phyloP scores from a whole-genome alignment of 345 rosid species.

The Psidium guajava region DNA sequence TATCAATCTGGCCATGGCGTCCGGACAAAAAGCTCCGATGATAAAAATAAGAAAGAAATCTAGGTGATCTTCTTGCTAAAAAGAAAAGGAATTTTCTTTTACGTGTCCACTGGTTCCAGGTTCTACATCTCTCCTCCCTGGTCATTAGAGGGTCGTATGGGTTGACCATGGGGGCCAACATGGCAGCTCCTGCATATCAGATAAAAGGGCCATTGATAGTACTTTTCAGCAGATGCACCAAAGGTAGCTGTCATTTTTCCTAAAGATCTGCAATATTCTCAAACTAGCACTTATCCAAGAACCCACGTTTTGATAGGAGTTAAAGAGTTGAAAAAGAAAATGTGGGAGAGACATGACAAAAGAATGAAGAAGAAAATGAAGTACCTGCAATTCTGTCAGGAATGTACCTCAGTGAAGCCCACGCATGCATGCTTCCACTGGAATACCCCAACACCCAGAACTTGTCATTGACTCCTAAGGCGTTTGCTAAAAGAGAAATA shows the following conservation, averaged over 20 bases:
- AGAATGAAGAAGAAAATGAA: neutral
- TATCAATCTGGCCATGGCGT: slow-evolving; percentile 52
- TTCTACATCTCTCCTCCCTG: slow-evolving; percentile 32
- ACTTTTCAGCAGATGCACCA: neutral
- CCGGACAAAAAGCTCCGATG: slow-evolving; percentile 46
- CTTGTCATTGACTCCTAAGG: slow-evolving; percentile 35
- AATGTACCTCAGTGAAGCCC: slow-evolving; percentile 66
- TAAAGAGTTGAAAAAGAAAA: neutral
- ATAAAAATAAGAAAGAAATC: slow-evolving; percentile 39
- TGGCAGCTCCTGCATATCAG: slow-evolving; percentile 38
- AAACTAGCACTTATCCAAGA: neutral
- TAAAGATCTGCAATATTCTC: neutral
- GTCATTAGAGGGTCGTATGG: slow-evolving; percentile 56
- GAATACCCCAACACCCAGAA: slow-evolving; percentile 71
- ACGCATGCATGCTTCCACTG: slow-evolving; percentile 53
- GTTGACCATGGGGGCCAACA: slow-evolving; percentile 66
- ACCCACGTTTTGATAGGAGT: neutral
- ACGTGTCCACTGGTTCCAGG: slow-evolving; percentile 47
- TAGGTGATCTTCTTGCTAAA: slow-evolving; percentile 50
- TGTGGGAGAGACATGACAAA: neutral
- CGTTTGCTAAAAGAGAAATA: slow-evolving; percentile 37
- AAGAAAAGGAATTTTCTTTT: slow-evolving; percentile 50
- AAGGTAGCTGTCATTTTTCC: neutral
- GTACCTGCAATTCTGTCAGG: slow-evolving; percentile 55
- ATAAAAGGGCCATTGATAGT: neutral